phyloP scores from a whole-genome alignment of 495 filamentous ascomycete species.

The Penicillium chermesinum region DNA sequence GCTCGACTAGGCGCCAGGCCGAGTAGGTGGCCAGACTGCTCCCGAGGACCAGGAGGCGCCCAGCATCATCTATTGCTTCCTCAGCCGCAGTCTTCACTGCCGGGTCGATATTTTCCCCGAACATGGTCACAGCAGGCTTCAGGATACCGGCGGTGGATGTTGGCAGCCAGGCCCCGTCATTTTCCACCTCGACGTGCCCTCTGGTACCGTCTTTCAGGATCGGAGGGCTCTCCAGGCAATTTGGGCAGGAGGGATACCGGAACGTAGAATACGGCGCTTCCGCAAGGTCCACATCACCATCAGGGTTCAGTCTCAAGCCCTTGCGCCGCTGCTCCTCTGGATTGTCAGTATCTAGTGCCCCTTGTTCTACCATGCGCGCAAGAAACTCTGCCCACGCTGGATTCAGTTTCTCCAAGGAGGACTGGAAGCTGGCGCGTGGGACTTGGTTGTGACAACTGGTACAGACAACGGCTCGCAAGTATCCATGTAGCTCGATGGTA shows the following conservation, averaged over 20 bases:
- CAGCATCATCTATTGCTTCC: slow-evolving; percentile 68
- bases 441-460: slow-evolving; percentile 67
- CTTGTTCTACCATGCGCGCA: slow-evolving; percentile 58
- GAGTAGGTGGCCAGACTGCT: slow-evolving; percentile 92
- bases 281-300: slow-evolving; percentile 92
- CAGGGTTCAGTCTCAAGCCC: slow-evolving; percentile 81
- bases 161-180: slow-evolving; percentile 72
- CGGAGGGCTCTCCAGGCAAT: slow-evolving; percentile 66
- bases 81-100: slow-evolving; percentile 72
- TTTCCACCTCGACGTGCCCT: slow-evolving; percentile 63
- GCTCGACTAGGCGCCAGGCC: slow-evolving; percentile 83
- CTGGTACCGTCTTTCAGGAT: slow-evolving; percentile 48
- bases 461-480: slow-evolving; percentile 74
- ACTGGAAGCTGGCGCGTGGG: slow-evolving; percentile 67
- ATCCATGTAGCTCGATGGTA: slow-evolving; percentile 87
- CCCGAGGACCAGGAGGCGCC: slow-evolving; percentile 71
- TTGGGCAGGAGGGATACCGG: slow-evolving; percentile 84
- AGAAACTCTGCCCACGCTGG: slow-evolving; percentile 82
- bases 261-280: slow-evolving; percentile 83
- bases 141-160: slow-evolving; percentile 71
- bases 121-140: slow-evolving; percentile 92
- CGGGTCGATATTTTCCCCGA: slow-evolving; percentile 76
- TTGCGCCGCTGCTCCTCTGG: slow-evolving; percentile 60
- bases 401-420: slow-evolving; percentile 70
- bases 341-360: slow-evolving; percentile 73